Percentiles rank a stretch among this genome's conserved stretches.
These are phyloP conservation scores for Diversispora epigaea DNA, from an alignment of 192 early-diverging fungal species.

Conservation along the genomic window DNA sequence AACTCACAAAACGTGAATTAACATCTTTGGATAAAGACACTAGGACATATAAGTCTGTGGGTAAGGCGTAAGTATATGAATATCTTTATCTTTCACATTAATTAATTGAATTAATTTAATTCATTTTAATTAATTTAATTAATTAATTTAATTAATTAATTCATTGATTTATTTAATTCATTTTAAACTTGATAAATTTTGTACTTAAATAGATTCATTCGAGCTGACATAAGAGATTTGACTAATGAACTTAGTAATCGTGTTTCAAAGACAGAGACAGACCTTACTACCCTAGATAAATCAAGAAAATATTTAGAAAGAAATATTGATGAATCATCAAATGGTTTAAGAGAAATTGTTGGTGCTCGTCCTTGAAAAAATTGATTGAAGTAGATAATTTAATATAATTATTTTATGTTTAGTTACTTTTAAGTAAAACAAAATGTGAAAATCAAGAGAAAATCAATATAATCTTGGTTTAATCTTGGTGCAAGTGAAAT, in stretches of 20 bases:
- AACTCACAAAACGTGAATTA: conserved; percentile 70
- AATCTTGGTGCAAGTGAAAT: too few species aligned
- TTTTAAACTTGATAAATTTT: not conserved
- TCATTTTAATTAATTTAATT: not conserved
- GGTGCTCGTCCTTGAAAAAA: not conserved
- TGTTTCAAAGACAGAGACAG: conserved; percentile 46
- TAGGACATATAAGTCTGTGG: conserved; percentile 69
- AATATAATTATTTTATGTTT: too few species aligned
- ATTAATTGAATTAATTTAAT: not conserved
- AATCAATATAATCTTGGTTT: too few species aligned
- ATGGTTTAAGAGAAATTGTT: conserved; percentile 44
- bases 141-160: not conserved
- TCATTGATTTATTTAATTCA: too few species aligned
- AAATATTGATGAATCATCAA: conserved; percentile 54
- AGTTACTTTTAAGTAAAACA: too few species aligned
- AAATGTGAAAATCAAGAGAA: too few species aligned
- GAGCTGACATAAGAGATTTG: conserved; percentile 48
- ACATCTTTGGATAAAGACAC: conserved; percentile 49
- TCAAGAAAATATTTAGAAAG: conserved; percentile 59
- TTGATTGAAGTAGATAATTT: too few species aligned
- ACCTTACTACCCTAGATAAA: conserved; percentile 53
- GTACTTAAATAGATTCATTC: conserved; percentile 54
- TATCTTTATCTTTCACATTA: too few species aligned
- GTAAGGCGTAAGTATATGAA: conserved; percentile 60
- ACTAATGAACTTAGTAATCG: conserved; percentile 42